These are phyloP conservation scores for Ilyonectria destructans DNA, from an alignment of 2,329 filamentous ascomycete genomes.

Conservation along the genomic window DNA sequence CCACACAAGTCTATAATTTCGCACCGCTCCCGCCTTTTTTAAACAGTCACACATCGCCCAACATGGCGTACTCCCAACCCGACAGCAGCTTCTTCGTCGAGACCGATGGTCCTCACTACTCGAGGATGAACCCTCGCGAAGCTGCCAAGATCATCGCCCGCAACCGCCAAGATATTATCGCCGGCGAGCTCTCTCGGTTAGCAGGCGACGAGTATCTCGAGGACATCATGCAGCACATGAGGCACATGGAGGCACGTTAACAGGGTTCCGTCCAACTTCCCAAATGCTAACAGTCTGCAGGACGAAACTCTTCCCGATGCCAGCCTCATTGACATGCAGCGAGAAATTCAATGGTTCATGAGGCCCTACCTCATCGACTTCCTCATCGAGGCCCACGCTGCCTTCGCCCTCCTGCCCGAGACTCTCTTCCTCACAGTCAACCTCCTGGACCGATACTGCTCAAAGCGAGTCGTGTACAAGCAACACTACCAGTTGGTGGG, in stretches of 20 bases:
- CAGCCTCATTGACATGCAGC: slow-evolving; percentile 98
- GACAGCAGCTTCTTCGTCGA: slow-evolving; percentile 71
- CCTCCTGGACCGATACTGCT: slow-evolving; percentile 97
- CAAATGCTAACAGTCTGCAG: slow-evolving; percentile 56
- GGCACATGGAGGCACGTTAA: slow-evolving; percentile 86
- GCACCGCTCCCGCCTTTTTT: slow-evolving; percentile 33
- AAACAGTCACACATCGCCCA: slow-evolving; percentile 49
- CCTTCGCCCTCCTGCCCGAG: slow-evolving; percentile 93
- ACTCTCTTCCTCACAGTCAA: slow-evolving; percentile 98
- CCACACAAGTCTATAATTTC: slow-evolving; percentile 45
- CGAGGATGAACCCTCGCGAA: slow-evolving; percentile 80
- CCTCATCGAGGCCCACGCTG: slow-evolving; percentile 95
- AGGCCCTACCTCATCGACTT: slow-evolving; percentile 98
- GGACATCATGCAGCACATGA: slow-evolving; percentile 95
- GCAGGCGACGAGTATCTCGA: slow-evolving; percentile 94
- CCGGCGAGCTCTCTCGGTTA: slow-evolving; percentile 87
- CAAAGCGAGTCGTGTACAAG: slow-evolving; percentile 97
- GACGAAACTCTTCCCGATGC: slow-evolving; percentile 94
- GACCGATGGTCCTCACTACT: slow-evolving; percentile 65
- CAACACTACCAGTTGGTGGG: slow-evolving; percentile 98
- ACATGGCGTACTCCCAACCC: slow-evolving; percentile 64
- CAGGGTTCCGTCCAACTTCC: background rate
- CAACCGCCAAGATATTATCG: slow-evolving; percentile 89
- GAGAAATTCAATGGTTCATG: slow-evolving; percentile 99
- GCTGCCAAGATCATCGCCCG: slow-evolving; percentile 84